These are phyloP conservation scores for Pugionium dolabratum DNA, from an alignment of 345 rosid species.

Conservation along the genomic window DNA sequence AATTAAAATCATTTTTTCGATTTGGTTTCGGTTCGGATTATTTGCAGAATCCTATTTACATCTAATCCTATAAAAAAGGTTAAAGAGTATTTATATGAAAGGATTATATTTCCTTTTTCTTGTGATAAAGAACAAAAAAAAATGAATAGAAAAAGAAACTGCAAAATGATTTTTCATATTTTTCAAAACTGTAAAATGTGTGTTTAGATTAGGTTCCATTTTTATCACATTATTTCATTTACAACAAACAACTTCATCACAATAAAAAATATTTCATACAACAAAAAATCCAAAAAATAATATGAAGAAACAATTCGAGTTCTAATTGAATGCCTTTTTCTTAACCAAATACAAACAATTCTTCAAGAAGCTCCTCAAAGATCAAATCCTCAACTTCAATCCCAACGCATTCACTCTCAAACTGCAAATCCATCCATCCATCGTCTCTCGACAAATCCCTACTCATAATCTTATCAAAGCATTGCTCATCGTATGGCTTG, in stretches of 20 bases:
- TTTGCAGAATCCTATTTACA: too few relatives aligned
- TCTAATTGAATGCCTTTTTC: not conserved
- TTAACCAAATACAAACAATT: slow-evolving; percentile 31
- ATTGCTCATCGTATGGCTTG: slow-evolving; percentile 39
- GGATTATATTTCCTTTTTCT: too few relatives aligned
- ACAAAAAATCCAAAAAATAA: not conserved
- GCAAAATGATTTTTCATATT: too few relatives aligned
- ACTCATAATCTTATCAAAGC: slow-evolving; percentile 48
- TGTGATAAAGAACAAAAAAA: too few relatives aligned
- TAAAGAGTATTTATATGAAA: not conserved
- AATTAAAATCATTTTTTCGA: too few relatives aligned
- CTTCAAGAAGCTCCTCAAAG: slow-evolving; percentile 71
- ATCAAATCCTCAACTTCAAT: slow-evolving; percentile 72
- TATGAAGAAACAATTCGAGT: slow-evolving; percentile 1
- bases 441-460: slow-evolving; percentile 55
- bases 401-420: slow-evolving; percentile 66
- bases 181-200: too few relatives aligned
- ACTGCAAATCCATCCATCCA: slow-evolving; percentile 86
- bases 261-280: not conserved
- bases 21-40: too few relatives aligned
- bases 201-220: too few relatives aligned
- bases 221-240: too few relatives aligned
- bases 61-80: not conserved
- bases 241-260: too few relatives aligned
- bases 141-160: too few relatives aligned